Evolutionary conservation across 1,284 basidiomycete species (phyloP), one percentile per base, ranked within the genome.

Genomic region (Ceratobasidium sp.): DNA sequence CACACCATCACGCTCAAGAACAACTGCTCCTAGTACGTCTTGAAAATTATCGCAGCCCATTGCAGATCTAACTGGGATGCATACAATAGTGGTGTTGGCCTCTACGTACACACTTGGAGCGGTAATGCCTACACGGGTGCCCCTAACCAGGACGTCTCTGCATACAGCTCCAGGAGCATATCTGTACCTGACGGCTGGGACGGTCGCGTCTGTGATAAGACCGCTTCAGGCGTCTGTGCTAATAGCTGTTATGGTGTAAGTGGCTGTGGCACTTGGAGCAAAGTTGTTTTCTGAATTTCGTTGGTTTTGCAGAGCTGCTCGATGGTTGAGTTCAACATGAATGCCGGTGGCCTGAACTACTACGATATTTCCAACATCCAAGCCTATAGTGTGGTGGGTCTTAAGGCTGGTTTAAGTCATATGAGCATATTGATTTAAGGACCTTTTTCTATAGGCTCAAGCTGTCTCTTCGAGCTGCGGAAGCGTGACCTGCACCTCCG

Each of bases 291-390:
- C 26, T 18, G 23, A 44, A 40, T 26, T 49, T 66, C 10, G 26
- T 67, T 6, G 26, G 55, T 26, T 56, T 28, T 58, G 26, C 28
- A 68, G 70, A 5, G 23, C 15, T 73, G 77, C 26, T 78, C 69
- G 5, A 73, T 78, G 69, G 33, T 4, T 28, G 71, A 71, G 44
- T 66, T 70, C 58, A 63, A 79, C 44, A 79, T 79, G 78, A 75
- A 79, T 42, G 28, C 64, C n/a, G 49, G 20, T 0, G 77, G 77
- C 9, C 40, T 79, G 33, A 75, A 73, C 46, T 79, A 46, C 51
- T 79, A 79, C 42, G 78, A 79, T 28, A 79, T 79, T 53, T 79
- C 78, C 23, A 79, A 79, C 66, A 79, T 79, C 44, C 71, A 73
- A 26, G 78, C 71, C 0, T 79, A 75, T 40, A 76, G 51, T 63